Evolutionary conservation across 371 early-diverging fungal species (phyloP), one percentile per base, ranked within the genome.

Genomic region (Syncephalastrum sp.): DNA sequence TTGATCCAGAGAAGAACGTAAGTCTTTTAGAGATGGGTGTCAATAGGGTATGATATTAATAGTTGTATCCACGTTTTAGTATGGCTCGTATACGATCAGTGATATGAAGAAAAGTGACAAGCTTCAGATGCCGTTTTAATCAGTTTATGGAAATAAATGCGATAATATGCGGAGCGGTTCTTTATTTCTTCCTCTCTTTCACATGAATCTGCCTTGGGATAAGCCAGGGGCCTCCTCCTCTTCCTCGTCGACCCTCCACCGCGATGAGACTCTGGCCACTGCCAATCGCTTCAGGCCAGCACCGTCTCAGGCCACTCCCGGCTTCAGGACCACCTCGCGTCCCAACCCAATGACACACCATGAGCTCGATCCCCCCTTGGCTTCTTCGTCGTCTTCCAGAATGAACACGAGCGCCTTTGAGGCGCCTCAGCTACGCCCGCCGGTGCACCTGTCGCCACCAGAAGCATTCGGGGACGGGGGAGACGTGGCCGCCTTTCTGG

Each of bases 1-100:
- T 91, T 71, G 95, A 96, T 63, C 94, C 96, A 0, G 83, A 90
- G 52, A 92, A 92, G 74, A 75, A 84, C 44, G 83, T 80, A 67
- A 69, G 77, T 71, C 21, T 1, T 2, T 21, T 21, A 21, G 21
- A 21, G 21, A 21, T 2, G 21, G 10, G 10, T 33, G 5, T 0
- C 10, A 33, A 33, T 33, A 33, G 1, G 38, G 10, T 33, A 33
- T 33, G 38, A 10, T 33, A 12, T 33, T 25, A 19, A 27, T 45
- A 47, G 41, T 27, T 44, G 23, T 10, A 10, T 63, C 42, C 23
- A 8, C 10, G 38, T 63, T 54, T 48, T 50, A 82, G 76, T 96
- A 95, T 69, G 93, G 93, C 53, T 78, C 84, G 54, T 96, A 96
- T 68, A 83, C 90, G 1, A 82, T 86, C 65, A 84, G 84, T 29